These are phyloP conservation scores for Orbilia quercus DNA, from an alignment of 2,329 filamentous ascomycete genomes.

Conservation along the genomic window DNA sequence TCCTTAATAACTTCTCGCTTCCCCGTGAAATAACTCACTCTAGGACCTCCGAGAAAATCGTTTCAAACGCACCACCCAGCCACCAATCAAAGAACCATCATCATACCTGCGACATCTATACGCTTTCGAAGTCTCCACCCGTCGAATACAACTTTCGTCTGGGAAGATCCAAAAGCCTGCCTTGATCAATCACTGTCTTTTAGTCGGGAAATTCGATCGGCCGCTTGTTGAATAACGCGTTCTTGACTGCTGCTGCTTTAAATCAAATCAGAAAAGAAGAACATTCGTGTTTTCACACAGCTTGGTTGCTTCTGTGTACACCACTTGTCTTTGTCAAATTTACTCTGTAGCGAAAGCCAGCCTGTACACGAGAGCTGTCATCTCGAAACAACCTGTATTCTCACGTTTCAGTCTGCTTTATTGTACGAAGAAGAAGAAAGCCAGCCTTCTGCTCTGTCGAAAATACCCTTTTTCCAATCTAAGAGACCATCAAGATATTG, in stretches of 20 bases:
- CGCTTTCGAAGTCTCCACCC: constrained; percentile 38
- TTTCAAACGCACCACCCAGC: constrained; percentile 17
- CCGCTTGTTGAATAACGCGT: constrained; percentile 47
- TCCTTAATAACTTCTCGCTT: constrained; percentile 41
- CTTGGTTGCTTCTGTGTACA: constrained; percentile 25
- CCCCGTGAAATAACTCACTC: constrained; percentile 49
- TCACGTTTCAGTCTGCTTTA: constrained; percentile 35
- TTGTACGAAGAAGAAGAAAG: constrained; percentile 54
- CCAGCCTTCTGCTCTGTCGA: constrained; percentile 55
- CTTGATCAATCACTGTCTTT: constrained; percentile 21
- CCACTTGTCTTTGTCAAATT: constrained; percentile 23
- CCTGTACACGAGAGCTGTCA: constrained; percentile 49
- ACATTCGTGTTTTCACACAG: constrained; percentile 30
- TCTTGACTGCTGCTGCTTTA: constrained; percentile 33
- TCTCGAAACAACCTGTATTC: constrained; percentile 43
- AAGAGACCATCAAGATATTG: constrained; percentile 55
- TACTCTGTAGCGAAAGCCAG: constrained; percentile 37
- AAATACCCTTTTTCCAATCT: constrained; percentile 57
- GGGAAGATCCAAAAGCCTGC: constrained; percentile 19
- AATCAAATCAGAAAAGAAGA: constrained; percentile 37
- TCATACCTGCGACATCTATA: neutral
- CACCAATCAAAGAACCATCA: constrained; percentile 7
- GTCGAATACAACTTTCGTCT: constrained; percentile 52
- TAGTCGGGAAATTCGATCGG: constrained; percentile 33
- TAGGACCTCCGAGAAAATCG: constrained; percentile 54